These are phyloP conservation scores for Puccinia brachypodii DNA, from an alignment of 1,284 basidiomycete species.

Conservation along the genomic window DNA sequence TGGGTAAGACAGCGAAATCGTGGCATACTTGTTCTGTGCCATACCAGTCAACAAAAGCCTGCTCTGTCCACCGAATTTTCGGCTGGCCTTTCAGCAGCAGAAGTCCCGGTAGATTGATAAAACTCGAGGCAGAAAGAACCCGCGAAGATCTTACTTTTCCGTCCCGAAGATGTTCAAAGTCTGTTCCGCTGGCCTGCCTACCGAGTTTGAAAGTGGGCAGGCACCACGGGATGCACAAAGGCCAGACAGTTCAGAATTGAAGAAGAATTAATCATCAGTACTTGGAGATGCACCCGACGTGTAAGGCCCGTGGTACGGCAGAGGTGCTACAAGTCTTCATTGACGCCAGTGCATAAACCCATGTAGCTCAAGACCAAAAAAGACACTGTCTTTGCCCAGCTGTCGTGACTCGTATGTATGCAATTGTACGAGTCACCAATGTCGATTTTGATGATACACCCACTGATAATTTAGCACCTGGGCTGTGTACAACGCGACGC, in stretches of 20 bases:
- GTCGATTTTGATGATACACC: not conserved
- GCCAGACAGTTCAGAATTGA: conserved; percentile 1
- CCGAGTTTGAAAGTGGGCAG: conserved; percentile 23
- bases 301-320: not conserved
- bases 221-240: conserved; percentile 13
- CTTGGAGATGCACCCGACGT: no score
- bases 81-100: not conserved
- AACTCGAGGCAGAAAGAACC: not conserved
- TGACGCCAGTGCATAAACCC: not conserved
- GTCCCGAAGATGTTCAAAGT: conserved; percentile 28
- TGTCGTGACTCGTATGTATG: not conserved
- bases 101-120: not conserved
- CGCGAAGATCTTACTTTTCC: conserved; percentile 10
- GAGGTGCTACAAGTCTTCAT: not conserved
- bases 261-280: not conserved
- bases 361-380: not conserved
- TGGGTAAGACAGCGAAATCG: not conserved
- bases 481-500: not conserved
- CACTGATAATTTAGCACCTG: not conserved
- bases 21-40: not conserved
- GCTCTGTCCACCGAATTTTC: not conserved
- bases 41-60: conserved; percentile 5
- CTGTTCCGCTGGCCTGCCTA: conserved; percentile 11
- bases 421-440: not conserved
- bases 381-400: no score